Evolutionary conservation across 2,329 filamentous ascomycete genomes (phyloP), one percentile per base, ranked within the genome.

Genomic region (Mycosphaerella sp.): DNA sequence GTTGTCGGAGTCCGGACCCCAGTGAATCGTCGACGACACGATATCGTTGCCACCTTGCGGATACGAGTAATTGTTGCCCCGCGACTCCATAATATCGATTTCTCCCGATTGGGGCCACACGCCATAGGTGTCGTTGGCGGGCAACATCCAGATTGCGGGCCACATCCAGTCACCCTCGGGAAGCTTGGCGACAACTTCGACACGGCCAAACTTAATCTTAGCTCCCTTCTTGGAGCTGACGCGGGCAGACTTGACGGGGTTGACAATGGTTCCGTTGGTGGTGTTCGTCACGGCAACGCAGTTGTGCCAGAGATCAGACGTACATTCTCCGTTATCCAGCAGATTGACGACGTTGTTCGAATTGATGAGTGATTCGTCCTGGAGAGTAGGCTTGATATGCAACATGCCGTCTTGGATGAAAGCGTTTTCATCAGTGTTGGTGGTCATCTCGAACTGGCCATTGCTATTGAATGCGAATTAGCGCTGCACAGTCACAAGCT

Each of bases 121-220:
- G 1, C 89, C 89, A 67, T 93, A 95, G 0, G 75, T 83, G 51
- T 83, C 77, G 42, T 84, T 76, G 45, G 81, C 82, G 1, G 89
- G 89, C 75, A 93, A 76, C 86, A 95, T 87, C 86, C 87, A 91
- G 65, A 95, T 92, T n/a, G 87, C 87, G 2, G 89, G 89, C 89
- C 89, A 93, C 9, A 95, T 78, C 89, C 89, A 93, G 73, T 93
- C 88, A 51, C 89, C 89, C 45, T 76, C 70, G 4, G 89, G 87
- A 29, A 93, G 73, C 71, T 85, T 85, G 26, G 89, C 89, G 1
- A 79, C 83, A 4, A 95, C 87, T 68, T 95, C 87, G 49, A 95
- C 79, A 42, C 87, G 85, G 45, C 89, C 89, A 67, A 87, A 95
- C 71, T 83, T 88, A 75, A 95, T 87, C 12, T 73, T 78, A 6